These are phyloP conservation scores for Pichia cephalocereana DNA, from an alignment of 805 yeast species.

Conservation along the genomic window DNA sequence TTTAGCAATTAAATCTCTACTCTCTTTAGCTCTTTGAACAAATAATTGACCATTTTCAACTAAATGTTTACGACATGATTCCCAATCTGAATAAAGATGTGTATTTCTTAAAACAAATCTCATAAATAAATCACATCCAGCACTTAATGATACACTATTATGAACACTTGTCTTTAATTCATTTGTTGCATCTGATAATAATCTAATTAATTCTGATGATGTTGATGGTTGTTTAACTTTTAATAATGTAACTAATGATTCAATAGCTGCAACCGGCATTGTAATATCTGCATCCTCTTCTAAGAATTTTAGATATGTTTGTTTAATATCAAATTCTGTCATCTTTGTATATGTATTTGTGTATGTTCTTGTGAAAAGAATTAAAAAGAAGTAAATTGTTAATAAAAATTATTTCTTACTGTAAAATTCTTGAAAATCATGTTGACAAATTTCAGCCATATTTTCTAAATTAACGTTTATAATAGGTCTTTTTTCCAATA, in stretches of 20 bases:
- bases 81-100: slow-evolving; percentile 89
- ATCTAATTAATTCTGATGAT: slow-evolving; percentile 81
- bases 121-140: slow-evolving; percentile 96
- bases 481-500: too few relatives aligned
- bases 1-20: slow-evolving; percentile 80
- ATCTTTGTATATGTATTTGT: not conserved
- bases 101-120: slow-evolving; percentile 86
- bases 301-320: slow-evolving; percentile 69
- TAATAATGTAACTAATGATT: slow-evolving; percentile 77
- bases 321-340: slow-evolving; percentile 65
- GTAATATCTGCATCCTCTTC: slow-evolving; percentile 94
- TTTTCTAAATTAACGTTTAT: too few relatives aligned
- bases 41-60: slow-evolving; percentile 92
- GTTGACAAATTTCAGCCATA: too few relatives aligned
- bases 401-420: too few relatives aligned
- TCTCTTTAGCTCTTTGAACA: slow-evolving; percentile 82
- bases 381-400: too few relatives aligned
- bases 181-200: slow-evolving; percentile 68
- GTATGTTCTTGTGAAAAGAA: not conserved
- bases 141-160: slow-evolving; percentile 87
- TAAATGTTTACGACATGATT: slow-evolving; percentile 75
- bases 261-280: slow-evolving; percentile 99
- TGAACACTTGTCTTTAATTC: slow-evolving; percentile 71
- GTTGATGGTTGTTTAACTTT: slow-evolving; percentile 83
- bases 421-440: too few relatives aligned